phyloP scores from a whole-genome alignment of 768 basidiomycete genomes.

The Pleurotus sapidus region DNA sequence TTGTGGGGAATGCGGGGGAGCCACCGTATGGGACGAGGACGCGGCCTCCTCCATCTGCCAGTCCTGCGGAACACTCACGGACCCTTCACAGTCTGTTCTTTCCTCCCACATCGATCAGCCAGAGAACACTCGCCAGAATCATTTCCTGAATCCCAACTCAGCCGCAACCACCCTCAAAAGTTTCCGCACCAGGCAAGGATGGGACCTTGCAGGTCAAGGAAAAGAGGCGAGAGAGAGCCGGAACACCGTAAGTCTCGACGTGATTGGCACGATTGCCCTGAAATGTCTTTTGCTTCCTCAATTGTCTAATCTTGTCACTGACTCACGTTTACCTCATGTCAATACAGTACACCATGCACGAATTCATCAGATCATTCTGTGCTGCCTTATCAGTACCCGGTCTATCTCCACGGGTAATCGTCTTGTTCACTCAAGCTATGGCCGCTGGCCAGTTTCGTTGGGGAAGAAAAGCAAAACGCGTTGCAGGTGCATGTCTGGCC shows the following conservation, averaged over 20 bases:
- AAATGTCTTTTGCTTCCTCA: constrained; percentile 6
- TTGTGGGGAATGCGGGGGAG: constrained; percentile 55
- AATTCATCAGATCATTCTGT: constrained; percentile 60
- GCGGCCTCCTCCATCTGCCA: constrained; percentile 64
- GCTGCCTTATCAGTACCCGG: constrained; percentile 57
- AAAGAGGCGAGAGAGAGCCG: constrained; percentile 62
- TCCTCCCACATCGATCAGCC: constrained; percentile 38
- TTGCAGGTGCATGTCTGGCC: constrained; percentile 66
- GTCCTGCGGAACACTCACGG: constrained; percentile 66
- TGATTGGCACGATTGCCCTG: not conserved
- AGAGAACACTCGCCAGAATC: constrained; percentile 24
- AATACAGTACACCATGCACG: constrained; percentile 56
- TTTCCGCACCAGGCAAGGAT: constrained; percentile 46
- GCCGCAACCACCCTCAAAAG: constrained; percentile 42
- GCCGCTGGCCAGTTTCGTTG: constrained; percentile 56
- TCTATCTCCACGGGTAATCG: constrained; percentile 61
- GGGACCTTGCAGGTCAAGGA: constrained; percentile 64
- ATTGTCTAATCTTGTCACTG: constrained; percentile 12
- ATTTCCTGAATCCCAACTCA: constrained; percentile 24
- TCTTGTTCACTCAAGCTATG: constrained; percentile 71
- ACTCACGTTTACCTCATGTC: constrained; percentile 12
- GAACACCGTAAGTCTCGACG: constrained; percentile 49
- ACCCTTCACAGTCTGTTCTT: constrained; percentile 61
- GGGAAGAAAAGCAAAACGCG: constrained; percentile 70
- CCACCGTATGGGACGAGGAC: constrained; percentile 53